Conservation (phyloP, 1,139 yeast species). For the Yamadazyma friedrichii region DNA sequence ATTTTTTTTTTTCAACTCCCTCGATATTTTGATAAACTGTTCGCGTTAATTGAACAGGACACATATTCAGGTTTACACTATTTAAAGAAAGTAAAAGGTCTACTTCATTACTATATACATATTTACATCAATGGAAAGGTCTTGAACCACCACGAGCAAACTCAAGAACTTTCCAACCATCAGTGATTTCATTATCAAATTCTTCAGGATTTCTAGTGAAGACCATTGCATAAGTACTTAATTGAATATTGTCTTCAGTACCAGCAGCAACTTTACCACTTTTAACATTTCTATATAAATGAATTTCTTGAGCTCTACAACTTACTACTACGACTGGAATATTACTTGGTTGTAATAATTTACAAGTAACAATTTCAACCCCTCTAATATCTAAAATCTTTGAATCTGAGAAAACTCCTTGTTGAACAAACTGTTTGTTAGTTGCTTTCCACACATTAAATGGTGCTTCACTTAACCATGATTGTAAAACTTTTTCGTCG, state of each 20-base stretch:
- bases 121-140: slow-evolving; percentile 60
- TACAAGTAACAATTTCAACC: slow-evolving; percentile 88
- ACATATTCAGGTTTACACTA: too few species aligned
- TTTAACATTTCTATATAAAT: slow-evolving; percentile 82
- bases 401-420: slow-evolving; percentile 90
- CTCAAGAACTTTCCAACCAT: slow-evolving; percentile 96
- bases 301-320: slow-evolving; percentile 96
- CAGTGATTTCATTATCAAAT: slow-evolving; percentile 84
- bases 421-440: slow-evolving; percentile 89
- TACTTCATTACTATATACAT: slow-evolving; percentile 4
- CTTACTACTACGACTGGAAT: slow-evolving; percentile 91
- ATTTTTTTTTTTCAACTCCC: not conserved
- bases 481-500: slow-evolving; percentile 76
- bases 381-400: slow-evolving; percentile 92
- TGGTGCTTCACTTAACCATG: slow-evolving; percentile 97
- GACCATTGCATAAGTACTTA: slow-evolving; percentile 95
- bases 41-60: not conserved
- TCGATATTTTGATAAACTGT: not conserved
- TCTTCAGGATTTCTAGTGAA: slow-evolving; percentile 91
- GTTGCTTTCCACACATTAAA: slow-evolving; percentile 92
- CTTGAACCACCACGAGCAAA: slow-evolving; percentile 94
- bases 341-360: slow-evolving; percentile 86
- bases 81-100: not conserved
- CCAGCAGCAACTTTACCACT: slow-evolving; percentile 97
- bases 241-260: slow-evolving; percentile 86